These are phyloP conservation scores for Colletotrichum horii DNA, from an alignment of 2,329 filamentous ascomycete species.

Conservation along the genomic window DNA sequence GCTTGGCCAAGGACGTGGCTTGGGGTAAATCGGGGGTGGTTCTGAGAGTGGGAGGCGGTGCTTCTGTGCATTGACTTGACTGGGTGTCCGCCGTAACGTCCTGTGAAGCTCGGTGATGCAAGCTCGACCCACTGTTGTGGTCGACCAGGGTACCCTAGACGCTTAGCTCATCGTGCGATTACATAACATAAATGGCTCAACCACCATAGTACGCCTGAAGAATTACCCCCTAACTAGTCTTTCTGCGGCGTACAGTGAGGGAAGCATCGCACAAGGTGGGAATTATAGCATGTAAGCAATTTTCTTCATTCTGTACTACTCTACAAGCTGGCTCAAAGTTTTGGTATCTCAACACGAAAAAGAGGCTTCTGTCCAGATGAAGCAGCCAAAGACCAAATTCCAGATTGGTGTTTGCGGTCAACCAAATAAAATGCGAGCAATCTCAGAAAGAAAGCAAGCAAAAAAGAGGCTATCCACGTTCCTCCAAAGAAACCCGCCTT, in stretches of 20 bases:
- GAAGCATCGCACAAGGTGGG: not conserved
- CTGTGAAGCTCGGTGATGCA: slow-evolving; percentile 19
- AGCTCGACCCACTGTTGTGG: not conserved
- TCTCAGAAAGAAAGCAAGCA: not conserved
- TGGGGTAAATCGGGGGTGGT: slow-evolving; percentile 12
- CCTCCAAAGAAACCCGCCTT: not conserved
- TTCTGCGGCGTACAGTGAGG: not conserved
- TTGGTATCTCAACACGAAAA: slow-evolving; percentile 1
- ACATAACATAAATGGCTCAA: slow-evolving; percentile 1
- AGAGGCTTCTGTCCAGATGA: not conserved
- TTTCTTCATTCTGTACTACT: not conserved
- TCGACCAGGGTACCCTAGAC: not conserved
- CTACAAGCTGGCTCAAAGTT: not conserved
- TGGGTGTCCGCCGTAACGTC: slow-evolving; percentile 1
- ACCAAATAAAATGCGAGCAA: not conserved
- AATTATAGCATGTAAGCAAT: not conserved
- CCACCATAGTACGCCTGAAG: not conserved
- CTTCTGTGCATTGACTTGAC: slow-evolving; percentile 13
- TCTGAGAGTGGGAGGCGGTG: slow-evolving; percentile 14
- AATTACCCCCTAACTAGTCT: not conserved
- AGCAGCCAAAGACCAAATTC: not conserved
- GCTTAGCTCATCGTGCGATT: slow-evolving; percentile 8
- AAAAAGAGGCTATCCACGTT: not conserved
- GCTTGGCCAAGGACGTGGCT: slow-evolving; percentile 14
- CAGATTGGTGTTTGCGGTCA: not conserved